Conservation (phyloP, 2,329 filamentous ascomycete species). For the Teratosphaeria zuluensis region DNA sequence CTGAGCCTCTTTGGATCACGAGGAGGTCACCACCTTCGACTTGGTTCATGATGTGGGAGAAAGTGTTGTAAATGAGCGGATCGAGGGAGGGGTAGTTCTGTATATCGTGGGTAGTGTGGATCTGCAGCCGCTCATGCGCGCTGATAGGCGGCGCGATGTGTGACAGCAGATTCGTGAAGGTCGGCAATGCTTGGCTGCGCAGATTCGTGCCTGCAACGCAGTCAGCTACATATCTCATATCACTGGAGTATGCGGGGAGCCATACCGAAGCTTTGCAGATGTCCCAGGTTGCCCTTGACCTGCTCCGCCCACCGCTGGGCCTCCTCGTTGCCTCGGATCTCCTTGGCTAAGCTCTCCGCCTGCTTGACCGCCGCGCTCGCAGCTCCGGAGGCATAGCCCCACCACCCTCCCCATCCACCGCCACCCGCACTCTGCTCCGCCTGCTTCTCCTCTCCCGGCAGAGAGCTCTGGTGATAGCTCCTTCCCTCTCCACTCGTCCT, state of each 20-base stretch:
- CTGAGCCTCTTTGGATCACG: conserved; percentile 86
- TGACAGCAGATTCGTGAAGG: conserved; percentile 88
- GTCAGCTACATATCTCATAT: neutral
- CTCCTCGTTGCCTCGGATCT: conserved; percentile 93
- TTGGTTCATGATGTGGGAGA: conserved; percentile 95
- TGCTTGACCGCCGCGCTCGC: conserved; percentile 76
- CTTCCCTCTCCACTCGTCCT: conserved; percentile 74
- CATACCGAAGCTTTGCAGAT: conserved; percentile 65
- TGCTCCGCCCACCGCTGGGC: conserved; percentile 94
- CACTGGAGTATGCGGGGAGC: conserved; percentile 3
- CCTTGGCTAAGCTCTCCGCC: conserved; percentile 84
- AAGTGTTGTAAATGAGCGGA: conserved; percentile 81
- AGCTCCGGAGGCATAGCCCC: conserved; percentile 79
- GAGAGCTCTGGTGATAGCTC: conserved; percentile 62
- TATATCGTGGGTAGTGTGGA: conserved; percentile 94
- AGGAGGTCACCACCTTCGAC: conserved; percentile 93
- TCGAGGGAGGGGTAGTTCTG: conserved; percentile 90
- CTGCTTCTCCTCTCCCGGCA: conserved; percentile 45
- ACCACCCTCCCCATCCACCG: conserved; percentile 63
- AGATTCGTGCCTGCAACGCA: conserved; percentile 65
- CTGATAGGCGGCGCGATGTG: conserved; percentile 93
- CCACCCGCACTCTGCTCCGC: conserved; percentile 10
- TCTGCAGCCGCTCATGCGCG: conserved; percentile 90
- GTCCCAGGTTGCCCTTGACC: conserved; percentile 77
- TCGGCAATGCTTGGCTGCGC: conserved; percentile 76